These are phyloP conservation scores for Stemphylium lycopersici DNA, from an alignment of 2,329 filamentous ascomycete genomes.

Conservation along the genomic window DNA sequence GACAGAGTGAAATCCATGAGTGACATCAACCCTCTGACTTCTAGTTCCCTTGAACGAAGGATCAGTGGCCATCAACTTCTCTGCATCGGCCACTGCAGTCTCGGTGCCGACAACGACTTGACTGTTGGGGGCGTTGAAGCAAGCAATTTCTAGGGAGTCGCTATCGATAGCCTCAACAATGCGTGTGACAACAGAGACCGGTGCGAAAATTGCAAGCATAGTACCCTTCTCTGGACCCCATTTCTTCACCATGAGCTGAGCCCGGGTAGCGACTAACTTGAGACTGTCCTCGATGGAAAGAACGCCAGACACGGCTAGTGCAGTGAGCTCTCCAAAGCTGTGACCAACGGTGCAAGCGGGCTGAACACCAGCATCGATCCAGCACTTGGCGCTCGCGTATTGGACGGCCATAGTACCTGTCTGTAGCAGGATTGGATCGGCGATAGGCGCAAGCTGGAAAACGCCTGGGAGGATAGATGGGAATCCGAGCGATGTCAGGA, in stretches of 20 bases:
- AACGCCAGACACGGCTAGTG: constrained; percentile 46
- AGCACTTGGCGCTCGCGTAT: constrained; percentile 27
- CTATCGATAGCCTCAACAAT: constrained; percentile 4
- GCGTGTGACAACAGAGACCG: constrained; percentile 3
- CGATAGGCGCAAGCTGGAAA: constrained; percentile 10
- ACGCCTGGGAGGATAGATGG: constrained; percentile 16
- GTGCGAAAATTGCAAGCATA: constrained; percentile 18
- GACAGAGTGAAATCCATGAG: constrained; percentile 39
- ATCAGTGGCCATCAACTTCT: constrained; percentile 14
- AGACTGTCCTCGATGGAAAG: constrained; percentile 44
- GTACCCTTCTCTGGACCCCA: background rate
- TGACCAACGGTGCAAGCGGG: constrained; percentile 30
- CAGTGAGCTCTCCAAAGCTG: constrained; percentile 51
- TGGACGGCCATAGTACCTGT: constrained; percentile 24
- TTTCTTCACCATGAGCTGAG: constrained; percentile 29
- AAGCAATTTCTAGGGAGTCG: constrained; percentile 49
- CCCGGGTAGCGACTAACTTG: constrained; percentile 44
- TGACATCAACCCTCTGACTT: constrained; percentile 33
- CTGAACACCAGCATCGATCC: constrained; percentile 23
- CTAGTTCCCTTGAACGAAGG: constrained; percentile 2
- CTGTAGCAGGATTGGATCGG: constrained; percentile 21
- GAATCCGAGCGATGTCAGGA: constrained; percentile 10
- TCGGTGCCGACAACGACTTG: constrained; percentile 49
- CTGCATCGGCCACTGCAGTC: constrained; percentile 19
- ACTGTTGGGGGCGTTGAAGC: constrained; percentile 46